These are phyloP conservation scores for Hyphodiscus sp. DNA, from an alignment of 2,329 filamentous ascomycete genomes.

Conservation along the genomic window DNA sequence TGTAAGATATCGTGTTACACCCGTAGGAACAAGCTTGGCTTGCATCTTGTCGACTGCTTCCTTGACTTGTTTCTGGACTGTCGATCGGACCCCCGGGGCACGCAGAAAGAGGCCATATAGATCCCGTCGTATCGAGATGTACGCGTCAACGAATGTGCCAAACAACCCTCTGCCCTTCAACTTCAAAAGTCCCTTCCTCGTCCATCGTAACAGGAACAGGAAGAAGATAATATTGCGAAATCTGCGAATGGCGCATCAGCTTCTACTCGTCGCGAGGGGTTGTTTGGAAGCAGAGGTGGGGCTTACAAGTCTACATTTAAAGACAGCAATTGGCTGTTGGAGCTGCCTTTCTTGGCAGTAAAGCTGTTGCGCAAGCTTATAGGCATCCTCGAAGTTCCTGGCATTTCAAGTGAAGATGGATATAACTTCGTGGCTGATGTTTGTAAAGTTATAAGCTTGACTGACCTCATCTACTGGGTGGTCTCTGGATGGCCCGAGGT, in stretches of 20 bases:
- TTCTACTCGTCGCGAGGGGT: not conserved
- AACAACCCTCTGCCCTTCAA: slow-evolving; percentile 83
- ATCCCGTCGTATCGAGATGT: slow-evolving; percentile 62
- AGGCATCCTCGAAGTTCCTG: slow-evolving; percentile 64
- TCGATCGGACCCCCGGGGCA: slow-evolving; percentile 76
- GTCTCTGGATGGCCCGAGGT: not conserved
- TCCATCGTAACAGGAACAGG: slow-evolving; percentile 79
- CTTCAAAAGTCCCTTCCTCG: slow-evolving; percentile 73
- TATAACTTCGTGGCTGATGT: not conserved
- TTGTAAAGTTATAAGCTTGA: not conserved
- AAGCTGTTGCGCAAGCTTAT: slow-evolving; percentile 64
- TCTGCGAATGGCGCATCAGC: slow-evolving; percentile 37
- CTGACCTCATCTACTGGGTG: not conserved
- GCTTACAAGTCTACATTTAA: slow-evolving; percentile 66
- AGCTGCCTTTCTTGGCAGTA: slow-evolving; percentile 51
- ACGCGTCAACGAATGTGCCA: slow-evolving; percentile 70
- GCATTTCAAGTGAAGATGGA: slow-evolving; percentile 38
- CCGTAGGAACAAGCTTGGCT: slow-evolving; percentile 71
- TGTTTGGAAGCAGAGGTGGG: not conserved
- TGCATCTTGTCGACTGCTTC: slow-evolving; percentile 77
- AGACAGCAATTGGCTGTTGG: slow-evolving; percentile 49
- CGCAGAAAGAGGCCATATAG: slow-evolving; percentile 82
- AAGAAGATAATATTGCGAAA: slow-evolving; percentile 84
- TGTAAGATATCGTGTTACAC: slow-evolving; percentile 63
- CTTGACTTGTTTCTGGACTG: slow-evolving; percentile 78